Percentiles rank a stretch among this genome's conserved stretches.
Conservation (phyloP, 768 basidiomycete genomes). For the Lanmaoa rubissima region DNA sequence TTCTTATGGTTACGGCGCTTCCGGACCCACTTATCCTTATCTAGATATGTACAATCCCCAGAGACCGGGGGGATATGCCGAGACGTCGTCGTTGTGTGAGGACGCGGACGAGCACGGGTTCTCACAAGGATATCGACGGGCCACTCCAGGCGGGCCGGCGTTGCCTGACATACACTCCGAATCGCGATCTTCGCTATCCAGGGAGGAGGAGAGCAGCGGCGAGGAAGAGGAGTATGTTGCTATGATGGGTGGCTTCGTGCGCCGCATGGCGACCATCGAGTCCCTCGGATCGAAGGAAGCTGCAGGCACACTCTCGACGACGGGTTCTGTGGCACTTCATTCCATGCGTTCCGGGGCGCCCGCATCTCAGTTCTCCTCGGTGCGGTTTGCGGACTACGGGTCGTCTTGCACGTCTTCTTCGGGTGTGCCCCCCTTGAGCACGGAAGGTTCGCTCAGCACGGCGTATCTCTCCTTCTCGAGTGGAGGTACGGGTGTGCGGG, state of each 20-base stretch:
- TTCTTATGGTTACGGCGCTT: conserved; percentile 30
- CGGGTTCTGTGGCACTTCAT: conserved; percentile 28
- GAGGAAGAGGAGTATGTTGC: conserved; percentile 43
- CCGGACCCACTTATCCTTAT: conserved; percentile 29
- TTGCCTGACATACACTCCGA: conserved; percentile 15
- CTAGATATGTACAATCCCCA: conserved; percentile 31
- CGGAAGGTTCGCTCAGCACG: conserved; percentile 21
- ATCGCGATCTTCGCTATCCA: conserved; percentile 12
- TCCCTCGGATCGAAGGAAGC: conserved; percentile 67
- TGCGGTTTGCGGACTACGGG: conserved; percentile 16
- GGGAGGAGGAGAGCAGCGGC: conserved; percentile 5
- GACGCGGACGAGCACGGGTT: conserved; percentile 1
- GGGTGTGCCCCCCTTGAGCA: background rate
- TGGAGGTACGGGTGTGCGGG: conserved; percentile 16
- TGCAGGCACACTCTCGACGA: conserved; percentile 27
- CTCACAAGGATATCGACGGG: background rate
- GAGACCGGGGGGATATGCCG: background rate
- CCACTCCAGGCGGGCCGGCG: background rate
- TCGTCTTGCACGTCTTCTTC: conserved; percentile 2
- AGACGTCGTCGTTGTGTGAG: conserved; percentile 1
- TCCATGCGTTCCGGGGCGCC: conserved; percentile 27
- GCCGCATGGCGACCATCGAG: conserved; percentile 82
- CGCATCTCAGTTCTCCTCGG: conserved; percentile 27
- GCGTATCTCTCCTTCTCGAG: conserved; percentile 28
- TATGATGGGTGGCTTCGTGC: conserved; percentile 61